Base-by-base conservation (phyloP, 2,329 filamentous ascomycete genomes). In the Alternaria arborescens region DNA sequence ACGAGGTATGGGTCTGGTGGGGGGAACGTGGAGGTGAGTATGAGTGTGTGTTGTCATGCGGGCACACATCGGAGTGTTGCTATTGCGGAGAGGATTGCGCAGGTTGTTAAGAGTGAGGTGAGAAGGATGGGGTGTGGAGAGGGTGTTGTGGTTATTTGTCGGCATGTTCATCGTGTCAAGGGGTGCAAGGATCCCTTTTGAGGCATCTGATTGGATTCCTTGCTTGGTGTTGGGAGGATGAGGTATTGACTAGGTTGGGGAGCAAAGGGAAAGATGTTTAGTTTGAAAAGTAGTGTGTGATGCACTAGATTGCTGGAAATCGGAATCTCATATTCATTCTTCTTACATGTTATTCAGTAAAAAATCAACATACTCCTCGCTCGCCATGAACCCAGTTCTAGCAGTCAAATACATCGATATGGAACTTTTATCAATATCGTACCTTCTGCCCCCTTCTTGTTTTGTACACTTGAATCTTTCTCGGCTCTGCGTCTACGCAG, bases 41-140 rank as follows among this genome's bases (percentile, higher is more conserved):
- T 75, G 14, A 70, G 66, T 43, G 68, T 73, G 7, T 71, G 70
- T 42, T 77, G 74, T 55, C 46, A 54, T 28, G 59, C 65, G 4
- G 74, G 74, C 10, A 77, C 74, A 30, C 74, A 77, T 64, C 68
- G 74, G 12, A 77, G 74, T 62, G 74, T 77, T 18, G 61, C 71
- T 12, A 57, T 75, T 55, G 73, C 68, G 28, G 73, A 77, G 65
- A 22, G 60, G 55, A 71, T 76, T 61, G 71, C 65, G 52, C 50
- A 60, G 55, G 65, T 64, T 11, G 61, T 73, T 4, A 64, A 65
- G 51, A 32, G 36, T 11, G 64, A 71, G 55, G 60, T 68, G 18
- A 30, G 62, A 24, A 61, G 60, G 60, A 20, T 41, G 36, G 58
- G 56, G 22, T 46, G 42, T 32, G 52, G 46, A 6, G 60, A 66